phyloP scores from a whole-genome alignment of 345 rosid genomes.

The Durio zibethinus region DNA sequence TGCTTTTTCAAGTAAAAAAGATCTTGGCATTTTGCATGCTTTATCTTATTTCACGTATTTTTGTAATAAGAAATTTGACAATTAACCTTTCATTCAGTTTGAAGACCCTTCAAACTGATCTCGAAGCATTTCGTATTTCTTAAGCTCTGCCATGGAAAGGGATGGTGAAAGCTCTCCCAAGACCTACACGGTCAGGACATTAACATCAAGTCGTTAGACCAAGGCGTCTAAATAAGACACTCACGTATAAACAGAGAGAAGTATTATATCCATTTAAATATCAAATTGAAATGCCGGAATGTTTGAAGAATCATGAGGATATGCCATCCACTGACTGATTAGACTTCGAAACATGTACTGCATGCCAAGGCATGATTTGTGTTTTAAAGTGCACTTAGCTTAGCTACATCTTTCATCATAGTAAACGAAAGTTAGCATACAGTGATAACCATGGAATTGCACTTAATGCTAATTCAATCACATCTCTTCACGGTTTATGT shows the following conservation, averaged over 20 bases:
- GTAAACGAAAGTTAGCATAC: neutral
- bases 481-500: neutral
- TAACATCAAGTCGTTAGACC: neutral
- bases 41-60: neutral
- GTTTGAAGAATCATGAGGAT: neutral
- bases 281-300: neutral
- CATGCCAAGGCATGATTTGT: neutral
- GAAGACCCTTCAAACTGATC: slow-evolving; percentile 69
- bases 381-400: neutral
- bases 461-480: neutral
- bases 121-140: slow-evolving; percentile 75
- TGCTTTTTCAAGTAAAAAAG: no score
- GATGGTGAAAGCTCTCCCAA: slow-evolving; percentile 83
- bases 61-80: neutral
- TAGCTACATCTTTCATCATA: neutral
- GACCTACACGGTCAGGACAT: slow-evolving; percentile 40
- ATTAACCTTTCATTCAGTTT: slow-evolving; percentile 15
- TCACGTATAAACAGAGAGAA: neutral
- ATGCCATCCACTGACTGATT: neutral
- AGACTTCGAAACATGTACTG: neutral
- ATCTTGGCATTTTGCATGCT: neutral
- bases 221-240: neutral
- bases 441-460: neutral
- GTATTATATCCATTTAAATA: neutral
- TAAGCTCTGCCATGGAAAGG: slow-evolving; percentile 80